Base-by-base conservation (phyloP, 2,329 filamentous ascomycete species). In the Huntiella omanensis region DNA sequence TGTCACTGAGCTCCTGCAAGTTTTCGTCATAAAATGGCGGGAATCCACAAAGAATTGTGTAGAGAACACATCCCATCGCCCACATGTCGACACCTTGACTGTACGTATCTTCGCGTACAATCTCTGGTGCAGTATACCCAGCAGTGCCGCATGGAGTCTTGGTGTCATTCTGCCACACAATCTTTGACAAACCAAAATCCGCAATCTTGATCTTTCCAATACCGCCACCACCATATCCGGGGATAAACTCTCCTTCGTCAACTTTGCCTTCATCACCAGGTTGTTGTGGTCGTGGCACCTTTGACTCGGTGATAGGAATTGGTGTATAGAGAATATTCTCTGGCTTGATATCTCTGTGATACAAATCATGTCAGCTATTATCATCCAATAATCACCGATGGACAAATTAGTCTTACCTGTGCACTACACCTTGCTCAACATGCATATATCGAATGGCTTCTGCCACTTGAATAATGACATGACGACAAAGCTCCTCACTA, bases 21-120 rank as follows among this genome's bases (percentile, higher is more conserved):
- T 85, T 94, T 64, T 98, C 91, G 55, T 98, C 91, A 61, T 98
- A 94, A 63, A 98, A 98, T 2, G 91, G 91, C 7, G 91, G 91
- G 66, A 98, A 98, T 11, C 91, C 91, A 56, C 91, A 98, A 12
- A 98, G 80, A 1, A 98, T 68, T 1, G 91, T 98, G 66, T 98
- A 98, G 4, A 98, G 69, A 8, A 98, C 91, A 59, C 91, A 98
- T 11, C 91, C 91, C 32, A 98, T 64, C 3, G 91, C 91, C 91
- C 91, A 98, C 91, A 98, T 98, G 58, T 98, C 91, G 40, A 98
- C 91, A 44, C 85, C 92, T 69, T 96, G 98, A 34, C 88, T 96
- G 62, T 98, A 98, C 16, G 87, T 77, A 64, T 98, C 91, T 62
- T 98, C 91, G 64, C 96, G 96, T 60, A 98, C 91, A 52, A 98